Evolutionary conservation across 2,329 filamentous ascomycete species (phyloP), one percentile per base, ranked within the genome.

Genomic region (Colletotrichum theobromicola): DNA sequence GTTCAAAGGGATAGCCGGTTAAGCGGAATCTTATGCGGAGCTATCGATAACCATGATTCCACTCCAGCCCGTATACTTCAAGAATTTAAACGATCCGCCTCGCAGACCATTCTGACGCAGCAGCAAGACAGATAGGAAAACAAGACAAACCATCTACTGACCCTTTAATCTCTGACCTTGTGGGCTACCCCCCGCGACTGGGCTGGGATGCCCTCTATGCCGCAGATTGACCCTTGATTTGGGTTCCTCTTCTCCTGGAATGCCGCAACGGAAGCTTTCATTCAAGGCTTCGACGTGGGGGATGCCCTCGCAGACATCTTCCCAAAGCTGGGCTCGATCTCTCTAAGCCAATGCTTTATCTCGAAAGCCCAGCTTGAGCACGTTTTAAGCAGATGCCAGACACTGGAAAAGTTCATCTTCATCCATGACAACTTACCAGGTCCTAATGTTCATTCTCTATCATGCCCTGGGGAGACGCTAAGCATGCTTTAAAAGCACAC

Each of bases 131-230:
- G 42, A 21, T 21, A 50, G 0, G n/a, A 12, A 50, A 21, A 1
- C 42, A 50, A n/a, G n/a, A 50, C 21, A 13, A 5, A n/a, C n/a
- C 10, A 50, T 1, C 13, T 50, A 0, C 21, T 21, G 4, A 50
- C 42, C 42, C 42, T 50, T 4, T n/a, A 12, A 13, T 50, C n/a
- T 50, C 42, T 50, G 7, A 4, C 42, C 42, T 21, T 50, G 10
- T 10, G 42, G 42, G 0, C 10, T 13, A 12, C 13, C 10, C 1
- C n/a, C 5, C n/a, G n/a, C n/a, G n/a, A n/a, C n/a, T n/a, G n/a
- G n/a, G n/a, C n/a, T 4, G n/a, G 3, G n/a, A 21, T 21, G 9
- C 5, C 7, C 30, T 8, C 6, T 2, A 30, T 30, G 30, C 30
- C 30, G 42, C 42, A 13, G 42, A 50, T 50, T 50, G 42, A 13